Percentiles rank a stretch among this genome's conserved stretches.
Evolutionary conservation across 2,329 filamentous ascomycete genomes (phyloP).

Genomic region (Neofusicoccum umdonicola): DNA sequence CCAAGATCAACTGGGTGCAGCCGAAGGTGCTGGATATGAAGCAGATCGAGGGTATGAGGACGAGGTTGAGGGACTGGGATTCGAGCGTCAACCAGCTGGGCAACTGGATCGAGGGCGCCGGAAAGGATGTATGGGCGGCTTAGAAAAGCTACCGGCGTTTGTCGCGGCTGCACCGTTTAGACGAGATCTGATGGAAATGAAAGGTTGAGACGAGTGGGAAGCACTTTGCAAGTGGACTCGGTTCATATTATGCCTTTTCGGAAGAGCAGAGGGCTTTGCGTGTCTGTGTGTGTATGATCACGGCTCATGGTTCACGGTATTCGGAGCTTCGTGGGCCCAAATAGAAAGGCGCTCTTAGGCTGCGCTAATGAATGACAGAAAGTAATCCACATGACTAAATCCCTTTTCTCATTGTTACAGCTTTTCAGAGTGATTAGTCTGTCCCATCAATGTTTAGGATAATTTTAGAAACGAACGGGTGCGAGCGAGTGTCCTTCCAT

Average conservation of each 20-base stretch:
- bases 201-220: neutral
- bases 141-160: conserved; percentile 38
- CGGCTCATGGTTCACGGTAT: conserved; percentile 12
- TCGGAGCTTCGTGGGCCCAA: neutral
- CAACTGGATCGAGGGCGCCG: conserved; percentile 93
- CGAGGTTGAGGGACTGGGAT: conserved; percentile 89
- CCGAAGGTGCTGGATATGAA: conserved; percentile 95
- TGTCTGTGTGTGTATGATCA: conserved; percentile 7
- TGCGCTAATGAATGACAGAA: conserved; percentile 16
- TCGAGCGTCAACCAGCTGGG: conserved; percentile 92
- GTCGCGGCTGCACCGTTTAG: neutral
- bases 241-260: neutral
- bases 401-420: neutral
- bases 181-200: neutral
- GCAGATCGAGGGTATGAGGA: conserved; percentile 91
- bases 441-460: no score
- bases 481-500: no score
- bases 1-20: conserved; percentile 97
- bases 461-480: no score
- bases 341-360: conserved; percentile 13
- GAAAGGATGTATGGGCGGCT: conserved; percentile 94
- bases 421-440: no score
- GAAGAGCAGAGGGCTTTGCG: neutral
- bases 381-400: neutral
- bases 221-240: neutral